Evolutionary conservation across 1,139 yeast genomes (phyloP), one percentile per base, ranked within the genome.

Genomic region (Geotrichum aggregatum): DNA sequence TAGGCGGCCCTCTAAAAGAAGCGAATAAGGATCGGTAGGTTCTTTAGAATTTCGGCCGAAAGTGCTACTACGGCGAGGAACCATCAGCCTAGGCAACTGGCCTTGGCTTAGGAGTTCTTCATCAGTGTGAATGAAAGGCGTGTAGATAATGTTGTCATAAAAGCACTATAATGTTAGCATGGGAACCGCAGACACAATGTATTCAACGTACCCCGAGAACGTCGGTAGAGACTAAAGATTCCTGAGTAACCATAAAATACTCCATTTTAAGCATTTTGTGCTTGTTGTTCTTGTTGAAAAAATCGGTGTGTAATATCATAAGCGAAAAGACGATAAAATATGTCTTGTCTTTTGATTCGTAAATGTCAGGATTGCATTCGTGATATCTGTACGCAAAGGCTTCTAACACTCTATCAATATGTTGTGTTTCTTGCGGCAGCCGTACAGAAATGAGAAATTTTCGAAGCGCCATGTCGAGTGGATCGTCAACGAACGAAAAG

Each of bases 391-490:
- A 63, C 6, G 84, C 76, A 66, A 83, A 82, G 22, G 76, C 74
- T 49, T 76, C 77, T 45, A 84, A 66, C 3, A 82, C 74, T 44
- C 87, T 71, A 60, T 84, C 89, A 50, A 83, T 83, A 61, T 84
- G 88, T 63, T 83, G 89, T 0, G 87, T 72, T 62, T 84, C 91
- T 56, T 73, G 75, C 0, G 91, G 89, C 24, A 84, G 66, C 51
- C 78, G 78, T 47, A 79, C 74, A 49, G 73, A 68, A 70, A 80
- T 73, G 41, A 84, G 66, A 49, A 83, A 73, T 59, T 76, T 77
- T 41, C 91, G 68, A 47, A 84, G 65, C 0, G 88, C 75, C 58
- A 84, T 70, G 61, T 84, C 91, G n/a, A 84, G 62, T 0, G 89
- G 84, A 54, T 78, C 78, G 22, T 70, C 71, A 1, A 59, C 48